phyloP scores from a whole-genome alignment of 2,329 filamentous ascomycete species.

The Nigrospora osmanthi region DNA sequence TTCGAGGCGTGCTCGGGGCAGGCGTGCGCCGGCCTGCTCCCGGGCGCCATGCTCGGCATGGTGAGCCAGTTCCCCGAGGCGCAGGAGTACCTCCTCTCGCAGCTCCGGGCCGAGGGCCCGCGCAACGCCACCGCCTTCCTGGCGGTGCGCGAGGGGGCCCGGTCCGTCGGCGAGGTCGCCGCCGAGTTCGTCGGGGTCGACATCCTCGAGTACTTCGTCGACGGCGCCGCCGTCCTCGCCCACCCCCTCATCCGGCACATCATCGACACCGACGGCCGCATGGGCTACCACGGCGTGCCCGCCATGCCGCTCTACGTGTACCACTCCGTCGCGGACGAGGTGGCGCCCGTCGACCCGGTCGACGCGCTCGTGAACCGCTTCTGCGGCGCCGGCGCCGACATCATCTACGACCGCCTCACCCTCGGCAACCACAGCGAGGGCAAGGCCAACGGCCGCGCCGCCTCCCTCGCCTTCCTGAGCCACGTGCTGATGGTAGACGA shows the following conservation, averaged over 20 bases:
- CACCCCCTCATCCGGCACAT: slow-evolving; percentile 11
- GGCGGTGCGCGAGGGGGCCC: slow-evolving; percentile 17
- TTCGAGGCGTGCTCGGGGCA: slow-evolving; percentile 23
- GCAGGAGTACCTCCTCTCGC: slow-evolving; percentile 12
- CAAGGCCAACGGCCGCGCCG: slow-evolving; percentile 8
- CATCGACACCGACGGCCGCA: slow-evolving; percentile 19
- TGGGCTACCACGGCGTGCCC: slow-evolving; percentile 28
- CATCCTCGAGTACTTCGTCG: slow-evolving; percentile 20
- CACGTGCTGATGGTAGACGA: slow-evolving; percentile 9
- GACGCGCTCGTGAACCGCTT: slow-evolving; percentile 32
- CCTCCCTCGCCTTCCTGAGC: slow-evolving; percentile 8
- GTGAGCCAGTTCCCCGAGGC: slow-evolving; percentile 22
- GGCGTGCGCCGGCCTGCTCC: slow-evolving; percentile 22
- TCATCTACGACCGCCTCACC: slow-evolving; percentile 35
- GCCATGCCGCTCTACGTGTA: slow-evolving; percentile 40
- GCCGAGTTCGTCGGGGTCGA: slow-evolving; percentile 20
- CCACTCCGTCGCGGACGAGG: slow-evolving; percentile 38
- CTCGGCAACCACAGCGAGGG: slow-evolving; percentile 30
- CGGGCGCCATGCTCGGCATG: slow-evolving; percentile 23
- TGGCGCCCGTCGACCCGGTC: slow-evolving; percentile 32
- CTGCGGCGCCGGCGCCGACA: slow-evolving; percentile 29
- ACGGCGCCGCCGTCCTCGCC: slow-evolving; percentile 10
- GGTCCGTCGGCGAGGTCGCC: slow-evolving; percentile 7
- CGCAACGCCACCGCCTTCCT: slow-evolving; percentile 14
- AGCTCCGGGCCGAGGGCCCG: slow-evolving; percentile 10